Evolutionary conservation across 2,329 filamentous ascomycete species (phyloP).

Genomic region (Dactylellina drechsleri): DNA sequence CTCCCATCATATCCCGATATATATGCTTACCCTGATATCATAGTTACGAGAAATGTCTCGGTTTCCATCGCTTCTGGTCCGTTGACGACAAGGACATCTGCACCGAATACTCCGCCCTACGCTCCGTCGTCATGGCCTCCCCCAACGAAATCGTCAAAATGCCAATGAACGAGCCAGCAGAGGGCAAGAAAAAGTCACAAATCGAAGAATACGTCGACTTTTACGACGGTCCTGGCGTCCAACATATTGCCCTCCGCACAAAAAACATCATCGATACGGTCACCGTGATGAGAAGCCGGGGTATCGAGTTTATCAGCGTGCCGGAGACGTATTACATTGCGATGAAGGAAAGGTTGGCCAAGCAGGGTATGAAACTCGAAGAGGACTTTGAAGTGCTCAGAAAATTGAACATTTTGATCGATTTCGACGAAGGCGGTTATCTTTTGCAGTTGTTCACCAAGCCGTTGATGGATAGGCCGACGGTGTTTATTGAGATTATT

Average conservation of each 20-base stretch:
- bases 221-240: conserved; percentile 88
- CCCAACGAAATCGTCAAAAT: conserved; percentile 90
- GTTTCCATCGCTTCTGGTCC: conserved; percentile 97
- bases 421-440: conserved; percentile 94
- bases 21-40: conserved; percentile 61
- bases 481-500: conserved; percentile 96
- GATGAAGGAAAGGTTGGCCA: conserved; percentile 74
- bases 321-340: conserved; percentile 85
- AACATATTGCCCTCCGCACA: conserved; percentile 90
- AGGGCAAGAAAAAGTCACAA: conserved; percentile 88
- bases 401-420: conserved; percentile 85
- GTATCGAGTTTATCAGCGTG: conserved; percentile 91
- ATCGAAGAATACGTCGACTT: conserved; percentile 94
- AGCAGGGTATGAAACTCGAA: conserved; percentile 69
- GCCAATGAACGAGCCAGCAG: conserved; percentile 96
- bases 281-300: conserved; percentile 79
- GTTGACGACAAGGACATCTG: conserved; percentile 93
- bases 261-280: conserved; percentile 81
- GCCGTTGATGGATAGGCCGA: conserved; percentile 92
- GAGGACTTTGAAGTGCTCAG: conserved; percentile 83
- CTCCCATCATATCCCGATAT: not conserved
- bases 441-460: conserved; percentile 72
- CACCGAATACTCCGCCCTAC: conserved; percentile 90
- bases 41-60: conserved; percentile 87
- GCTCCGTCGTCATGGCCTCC: conserved; percentile 88